Conservation (phyloP, 2,329 filamentous ascomycete species). For the Plenodomus biglobosus region DNA sequence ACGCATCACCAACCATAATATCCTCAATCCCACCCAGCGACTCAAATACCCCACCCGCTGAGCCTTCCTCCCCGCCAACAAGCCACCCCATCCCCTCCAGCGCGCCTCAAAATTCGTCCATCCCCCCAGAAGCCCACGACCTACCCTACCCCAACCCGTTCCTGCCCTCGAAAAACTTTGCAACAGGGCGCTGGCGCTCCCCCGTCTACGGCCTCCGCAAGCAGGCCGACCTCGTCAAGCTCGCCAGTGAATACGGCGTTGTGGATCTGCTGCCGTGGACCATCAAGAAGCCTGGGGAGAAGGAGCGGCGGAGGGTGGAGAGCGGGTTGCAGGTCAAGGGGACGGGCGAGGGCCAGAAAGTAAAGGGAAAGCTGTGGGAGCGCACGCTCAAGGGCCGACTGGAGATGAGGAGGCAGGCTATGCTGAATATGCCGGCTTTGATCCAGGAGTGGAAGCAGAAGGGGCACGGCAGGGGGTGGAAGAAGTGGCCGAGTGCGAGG, state of each 20-base stretch:
- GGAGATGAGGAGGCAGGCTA: constrained; percentile 86
- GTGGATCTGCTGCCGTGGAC: constrained; percentile 78
- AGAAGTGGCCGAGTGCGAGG: constrained; percentile 64
- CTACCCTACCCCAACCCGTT: constrained; percentile 74
- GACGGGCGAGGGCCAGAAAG: constrained; percentile 86
- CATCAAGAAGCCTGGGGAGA: constrained; percentile 72
- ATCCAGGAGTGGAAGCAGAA: constrained; percentile 86
- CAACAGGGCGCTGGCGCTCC: constrained; percentile 80
- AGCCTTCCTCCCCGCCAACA: constrained; percentile 29
- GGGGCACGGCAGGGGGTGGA: constrained; percentile 73
- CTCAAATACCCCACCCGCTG: constrained; percentile 45
- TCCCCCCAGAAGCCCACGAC: constrained; percentile 38
- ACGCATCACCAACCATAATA: constrained; percentile 12
- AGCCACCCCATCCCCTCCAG: constrained; percentile 19
- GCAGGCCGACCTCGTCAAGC: constrained; percentile 87
- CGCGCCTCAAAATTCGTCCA: constrained; percentile 14
- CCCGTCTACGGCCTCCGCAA: constrained; percentile 80
- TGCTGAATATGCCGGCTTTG: constrained; percentile 91
- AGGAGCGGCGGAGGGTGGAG: constrained; percentile 71
- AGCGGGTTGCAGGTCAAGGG: constrained; percentile 84
- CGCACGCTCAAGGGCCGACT: constrained; percentile 79
- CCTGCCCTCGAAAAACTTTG: constrained; percentile 72
- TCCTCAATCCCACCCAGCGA: constrained; percentile 34
- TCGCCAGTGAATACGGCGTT: constrained; percentile 76
- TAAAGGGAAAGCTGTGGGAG: constrained; percentile 96